Evolutionary conservation across 345 rosid species (phyloP).

Genomic region (Sisymbrium irio): DNA sequence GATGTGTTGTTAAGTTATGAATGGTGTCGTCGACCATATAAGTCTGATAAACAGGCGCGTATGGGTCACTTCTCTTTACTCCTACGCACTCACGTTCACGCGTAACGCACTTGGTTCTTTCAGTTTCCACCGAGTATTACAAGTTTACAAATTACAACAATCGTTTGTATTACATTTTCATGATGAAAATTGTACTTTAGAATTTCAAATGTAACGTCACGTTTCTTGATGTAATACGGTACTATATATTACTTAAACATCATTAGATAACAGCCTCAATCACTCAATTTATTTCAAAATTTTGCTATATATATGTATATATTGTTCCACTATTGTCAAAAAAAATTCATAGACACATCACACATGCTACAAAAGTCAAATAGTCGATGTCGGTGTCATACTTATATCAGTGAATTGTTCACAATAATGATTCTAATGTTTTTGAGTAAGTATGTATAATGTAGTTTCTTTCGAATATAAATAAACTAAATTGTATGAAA

Average conservation of each 20-base stretch:
- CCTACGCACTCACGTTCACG: slow-evolving; percentile 25
- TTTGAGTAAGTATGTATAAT: background rate
- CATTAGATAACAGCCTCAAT: background rate
- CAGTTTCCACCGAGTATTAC: background rate
- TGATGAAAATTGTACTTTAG: background rate
- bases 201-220: slow-evolving; percentile 7
- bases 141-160: background rate
- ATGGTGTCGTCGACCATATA: slow-evolving; percentile 5
- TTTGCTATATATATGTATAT: background rate
- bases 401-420: background rate
- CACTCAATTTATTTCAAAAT: slow-evolving; percentile 8
- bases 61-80: background rate
- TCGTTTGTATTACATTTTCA: background rate
- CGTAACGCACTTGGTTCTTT: slow-evolving; percentile 9
- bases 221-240: slow-evolving; percentile 15
- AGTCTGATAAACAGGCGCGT: slow-evolving; percentile 6
- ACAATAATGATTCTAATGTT: background rate
- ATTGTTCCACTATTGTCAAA: background rate
- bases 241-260: background rate
- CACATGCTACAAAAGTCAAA: slow-evolving; percentile 11
- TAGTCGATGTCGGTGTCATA: background rate
- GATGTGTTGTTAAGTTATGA: background rate
- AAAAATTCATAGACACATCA: background rate
- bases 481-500: background rate
- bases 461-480: background rate